A percentile compares a stretch with the other conserved stretches of the same genome.
These are phyloP conservation scores for Saccharum hybrid DNA, from an alignment of 202 grass and related monocot species.

Conservation along the genomic window DNA sequence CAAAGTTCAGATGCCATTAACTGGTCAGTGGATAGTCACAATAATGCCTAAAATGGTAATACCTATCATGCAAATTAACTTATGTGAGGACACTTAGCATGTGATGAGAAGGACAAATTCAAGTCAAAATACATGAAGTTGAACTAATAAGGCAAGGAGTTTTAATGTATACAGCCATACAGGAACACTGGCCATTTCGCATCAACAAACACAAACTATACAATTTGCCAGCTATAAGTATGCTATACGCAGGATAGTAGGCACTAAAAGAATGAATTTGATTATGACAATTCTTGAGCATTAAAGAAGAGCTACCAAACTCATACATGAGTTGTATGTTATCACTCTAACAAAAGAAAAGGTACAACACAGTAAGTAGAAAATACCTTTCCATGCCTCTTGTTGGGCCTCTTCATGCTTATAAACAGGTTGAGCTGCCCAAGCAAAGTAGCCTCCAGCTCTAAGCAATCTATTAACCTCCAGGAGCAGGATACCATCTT, in stretches of 20 bases:
- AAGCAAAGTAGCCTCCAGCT: constrained; percentile 93
- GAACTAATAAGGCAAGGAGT: not conserved
- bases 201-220: not conserved
- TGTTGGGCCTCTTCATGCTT: constrained; percentile 91
- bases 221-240: not conserved
- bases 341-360: constrained; percentile 24
- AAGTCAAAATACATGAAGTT: not conserved
- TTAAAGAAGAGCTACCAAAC: constrained; percentile 27
- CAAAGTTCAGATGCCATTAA: not conserved
- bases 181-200: not conserved
- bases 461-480: constrained; percentile 96
- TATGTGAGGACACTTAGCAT: not conserved
- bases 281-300: not conserved
- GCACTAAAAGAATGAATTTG: not conserved
- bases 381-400: constrained; percentile 87
- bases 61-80: constrained; percentile 5
- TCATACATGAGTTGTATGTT: not conserved
- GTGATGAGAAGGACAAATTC: not conserved
- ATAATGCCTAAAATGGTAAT: not conserved
- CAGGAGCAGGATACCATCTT: constrained; percentile 93
- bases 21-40: not conserved
- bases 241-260: not conserved
- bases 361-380: constrained; percentile 17
- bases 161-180: not conserved
- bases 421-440: constrained; percentile 97